Conservation (phyloP, 495 filamentous ascomycete genomes). For the Astrothelium macrocarpum region DNA sequence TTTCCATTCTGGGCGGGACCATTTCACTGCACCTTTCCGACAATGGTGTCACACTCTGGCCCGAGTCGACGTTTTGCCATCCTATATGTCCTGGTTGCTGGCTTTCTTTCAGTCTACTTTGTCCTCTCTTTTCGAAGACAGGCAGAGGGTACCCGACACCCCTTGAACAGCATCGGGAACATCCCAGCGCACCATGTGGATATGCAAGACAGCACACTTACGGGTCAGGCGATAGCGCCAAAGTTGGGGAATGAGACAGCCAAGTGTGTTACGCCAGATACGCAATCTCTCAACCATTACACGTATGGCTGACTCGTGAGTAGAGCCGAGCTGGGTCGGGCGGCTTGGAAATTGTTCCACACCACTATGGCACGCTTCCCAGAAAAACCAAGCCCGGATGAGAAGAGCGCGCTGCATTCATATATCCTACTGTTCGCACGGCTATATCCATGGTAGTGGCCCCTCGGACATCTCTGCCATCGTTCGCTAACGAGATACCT, state of each 20-base stretch:
- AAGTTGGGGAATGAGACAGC: slow-evolving; percentile 86
- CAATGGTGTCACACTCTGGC: slow-evolving; percentile 5
- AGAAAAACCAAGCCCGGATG: slow-evolving; percentile 69
- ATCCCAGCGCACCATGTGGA: slow-evolving; percentile 11
- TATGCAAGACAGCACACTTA: slow-evolving; percentile 40
- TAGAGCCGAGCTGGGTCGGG: slow-evolving; percentile 79
- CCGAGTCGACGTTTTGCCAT: slow-evolving; percentile 21
- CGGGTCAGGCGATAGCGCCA: slow-evolving; percentile 74
- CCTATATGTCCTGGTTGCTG: slow-evolving; percentile 17
- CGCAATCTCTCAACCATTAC: slow-evolving; percentile 5
- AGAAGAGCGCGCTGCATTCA: slow-evolving; percentile 70
- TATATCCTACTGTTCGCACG: slow-evolving; percentile 87
- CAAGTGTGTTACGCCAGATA: slow-evolving; percentile 45
- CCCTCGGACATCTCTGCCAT: background rate
- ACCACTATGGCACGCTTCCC: slow-evolving; percentile 94
- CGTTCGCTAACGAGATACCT: background rate
- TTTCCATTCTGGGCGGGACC: background rate
- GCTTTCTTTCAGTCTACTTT: slow-evolving; percentile 23
- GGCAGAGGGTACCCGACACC: slow-evolving; percentile 8
- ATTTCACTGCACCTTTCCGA: slow-evolving; percentile 13
- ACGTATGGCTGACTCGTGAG: background rate
- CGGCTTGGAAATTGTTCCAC: slow-evolving; percentile 88
- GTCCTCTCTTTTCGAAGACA: slow-evolving; percentile 15
- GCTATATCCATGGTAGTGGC: slow-evolving; percentile 62
- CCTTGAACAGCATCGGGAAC: slow-evolving; percentile 5